Conservation (phyloP, 202 grass and related monocot species). For the Carex arenaria region DNA sequence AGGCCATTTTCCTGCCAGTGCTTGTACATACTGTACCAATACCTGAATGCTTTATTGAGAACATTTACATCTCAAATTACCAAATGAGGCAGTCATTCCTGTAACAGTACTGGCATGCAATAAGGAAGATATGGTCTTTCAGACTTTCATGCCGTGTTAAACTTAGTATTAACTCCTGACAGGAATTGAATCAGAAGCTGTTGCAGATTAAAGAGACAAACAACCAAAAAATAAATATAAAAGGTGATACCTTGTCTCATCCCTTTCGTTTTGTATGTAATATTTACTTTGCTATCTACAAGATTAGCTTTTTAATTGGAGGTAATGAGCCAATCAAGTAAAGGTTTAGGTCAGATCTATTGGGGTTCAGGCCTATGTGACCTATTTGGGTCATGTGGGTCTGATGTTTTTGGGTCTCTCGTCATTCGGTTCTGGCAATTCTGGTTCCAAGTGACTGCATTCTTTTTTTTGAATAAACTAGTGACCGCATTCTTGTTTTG, state of each 20-base stretch:
- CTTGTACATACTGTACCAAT: background rate
- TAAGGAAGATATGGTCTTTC: background rate
- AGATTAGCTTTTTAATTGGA: background rate
- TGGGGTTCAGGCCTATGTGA: background rate
- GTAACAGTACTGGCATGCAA: background rate
- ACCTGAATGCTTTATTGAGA: background rate
- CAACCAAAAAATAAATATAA: constrained; percentile 44
- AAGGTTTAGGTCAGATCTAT: background rate
- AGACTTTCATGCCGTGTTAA: background rate
- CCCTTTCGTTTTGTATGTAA: constrained; percentile 10
- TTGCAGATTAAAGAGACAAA: constrained; percentile 53
- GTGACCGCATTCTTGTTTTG: background rate
- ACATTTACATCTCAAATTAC: background rate
- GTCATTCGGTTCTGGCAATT: background rate
- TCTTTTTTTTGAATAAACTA: background rate
- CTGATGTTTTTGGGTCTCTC: background rate
- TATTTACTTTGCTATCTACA: background rate
- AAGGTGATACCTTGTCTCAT: constrained; percentile 36
- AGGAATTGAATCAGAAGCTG: constrained; percentile 77
- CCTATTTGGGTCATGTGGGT: background rate
- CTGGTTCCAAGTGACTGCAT: background rate
- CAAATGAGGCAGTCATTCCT: background rate
- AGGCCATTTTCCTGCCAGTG: background rate
- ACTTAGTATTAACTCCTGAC: background rate
- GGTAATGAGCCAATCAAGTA: background rate